Evolutionary conservation across 176 grass and related monocot genomes (phyloP).

Genomic region (Ananas comosus): DNA sequence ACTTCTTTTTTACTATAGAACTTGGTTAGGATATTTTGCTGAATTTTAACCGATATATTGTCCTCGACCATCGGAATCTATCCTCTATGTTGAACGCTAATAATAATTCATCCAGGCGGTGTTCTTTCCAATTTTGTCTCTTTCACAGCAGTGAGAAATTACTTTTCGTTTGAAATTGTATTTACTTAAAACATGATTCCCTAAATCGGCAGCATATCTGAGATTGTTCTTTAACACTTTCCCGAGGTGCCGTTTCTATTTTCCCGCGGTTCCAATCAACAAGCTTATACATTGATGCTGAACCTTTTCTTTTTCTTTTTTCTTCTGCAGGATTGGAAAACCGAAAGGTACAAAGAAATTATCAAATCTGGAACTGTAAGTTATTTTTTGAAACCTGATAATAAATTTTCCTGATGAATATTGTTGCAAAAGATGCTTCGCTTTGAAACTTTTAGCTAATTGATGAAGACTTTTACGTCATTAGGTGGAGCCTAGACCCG

Average conservation of each 20-base stretch:
- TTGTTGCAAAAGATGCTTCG: not conserved
- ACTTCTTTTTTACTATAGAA: not conserved
- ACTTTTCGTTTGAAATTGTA: not conserved
- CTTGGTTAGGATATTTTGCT: not conserved
- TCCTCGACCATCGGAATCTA: not conserved
- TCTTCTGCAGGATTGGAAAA: slow-evolving; percentile 90
- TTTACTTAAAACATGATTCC: not conserved
- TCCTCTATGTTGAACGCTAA: not conserved
- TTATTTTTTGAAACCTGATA: not conserved
- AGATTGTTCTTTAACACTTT: not conserved
- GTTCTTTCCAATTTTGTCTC: not conserved
- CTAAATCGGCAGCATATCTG: not conserved
- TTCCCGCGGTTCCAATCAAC: not conserved
- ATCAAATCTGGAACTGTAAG: slow-evolving; percentile 90
- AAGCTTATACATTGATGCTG: not conserved
- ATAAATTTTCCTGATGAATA: not conserved
- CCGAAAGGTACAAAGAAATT: slow-evolving; percentile 93
- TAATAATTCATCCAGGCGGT: not conserved
- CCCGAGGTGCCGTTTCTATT: not conserved
- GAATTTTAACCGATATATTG: not conserved
- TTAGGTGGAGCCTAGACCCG: slow-evolving; percentile 75
- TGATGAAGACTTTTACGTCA: slow-evolving; percentile 9
- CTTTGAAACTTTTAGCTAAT: slow-evolving; percentile 9
- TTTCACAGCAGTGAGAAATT: not conserved
- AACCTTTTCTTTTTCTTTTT: not conserved